These are phyloP conservation scores for Suhomyces bokatorum DNA, from an alignment of 1,139 yeast species.

Conservation along the genomic window DNA sequence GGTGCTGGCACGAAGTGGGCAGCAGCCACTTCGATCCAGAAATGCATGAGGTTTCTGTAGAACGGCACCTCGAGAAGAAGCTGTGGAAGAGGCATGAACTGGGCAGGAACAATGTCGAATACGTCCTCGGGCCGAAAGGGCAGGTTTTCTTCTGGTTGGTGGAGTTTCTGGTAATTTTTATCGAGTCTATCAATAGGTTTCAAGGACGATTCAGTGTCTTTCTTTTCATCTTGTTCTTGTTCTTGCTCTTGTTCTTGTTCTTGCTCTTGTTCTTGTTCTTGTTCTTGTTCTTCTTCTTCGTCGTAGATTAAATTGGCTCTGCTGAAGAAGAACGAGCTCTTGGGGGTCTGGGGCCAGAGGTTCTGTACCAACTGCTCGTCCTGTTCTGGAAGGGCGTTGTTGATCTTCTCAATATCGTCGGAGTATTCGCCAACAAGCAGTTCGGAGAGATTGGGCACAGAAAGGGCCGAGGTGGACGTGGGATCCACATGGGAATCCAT, in stretches of 20 bases:
- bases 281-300: too few relatives aligned
- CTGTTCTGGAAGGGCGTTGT: conserved; percentile 13
- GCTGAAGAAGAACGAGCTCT: background rate
- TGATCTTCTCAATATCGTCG: conserved; percentile 20
- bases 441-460: too few relatives aligned
- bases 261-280: too few relatives aligned
- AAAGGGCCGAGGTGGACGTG: too few relatives aligned
- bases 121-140: conserved; percentile 5
- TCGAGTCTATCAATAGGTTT: too few relatives aligned
- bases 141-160: background rate
- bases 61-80: conserved; percentile 57
- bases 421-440: conserved; percentile 13
- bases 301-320: background rate
- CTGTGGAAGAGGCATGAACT: conserved; percentile 57
- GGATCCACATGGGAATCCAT: too few relatives aligned
- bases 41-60: conserved; percentile 60
- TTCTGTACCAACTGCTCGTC: background rate
- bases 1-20: conserved; percentile 71
- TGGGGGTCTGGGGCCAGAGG: background rate
- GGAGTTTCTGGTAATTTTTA: too few relatives aligned
- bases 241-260: too few relatives aligned
- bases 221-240: too few relatives aligned
- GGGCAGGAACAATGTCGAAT: conserved; percentile 42
- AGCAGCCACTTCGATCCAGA: conserved; percentile 64
- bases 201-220: too few relatives aligned